These are phyloP conservation scores for Arctium lappa DNA, from an alignment of 129 eudicot genomes.

Conservation along the genomic window DNA sequence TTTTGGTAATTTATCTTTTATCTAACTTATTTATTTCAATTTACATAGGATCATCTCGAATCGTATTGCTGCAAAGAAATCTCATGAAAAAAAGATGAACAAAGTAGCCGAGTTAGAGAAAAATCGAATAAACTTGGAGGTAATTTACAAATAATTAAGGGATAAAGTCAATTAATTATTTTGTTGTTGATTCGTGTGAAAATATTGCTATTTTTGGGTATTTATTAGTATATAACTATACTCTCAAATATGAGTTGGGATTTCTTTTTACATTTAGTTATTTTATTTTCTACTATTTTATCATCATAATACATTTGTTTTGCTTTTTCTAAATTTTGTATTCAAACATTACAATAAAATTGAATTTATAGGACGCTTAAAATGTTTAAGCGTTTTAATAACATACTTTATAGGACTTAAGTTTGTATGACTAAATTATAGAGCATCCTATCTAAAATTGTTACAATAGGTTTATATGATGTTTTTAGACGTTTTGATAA, in stretches of 20 bases:
- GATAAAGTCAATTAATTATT: not conserved
- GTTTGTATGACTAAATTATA: no score
- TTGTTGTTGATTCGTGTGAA: not conserved
- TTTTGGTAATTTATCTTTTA: not conserved
- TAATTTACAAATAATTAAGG: not conserved
- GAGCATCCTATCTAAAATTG: no score
- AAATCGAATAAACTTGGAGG: not conserved
- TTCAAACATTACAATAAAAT: no score
- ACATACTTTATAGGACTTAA: no score
- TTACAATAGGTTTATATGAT: no score
- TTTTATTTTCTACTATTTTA: not conserved
- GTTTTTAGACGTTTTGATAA: no score
- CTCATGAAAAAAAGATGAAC: not conserved
- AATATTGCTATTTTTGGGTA: no score
- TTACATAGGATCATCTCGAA: not conserved
- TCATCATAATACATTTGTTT: not conserved
- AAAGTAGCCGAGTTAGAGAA: not conserved
- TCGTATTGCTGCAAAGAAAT: not conserved
- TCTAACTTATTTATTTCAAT: not conserved
- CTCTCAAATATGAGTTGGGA: not conserved
- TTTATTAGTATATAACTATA: no score
- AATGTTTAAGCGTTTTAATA: no score
- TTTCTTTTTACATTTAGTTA: no score
- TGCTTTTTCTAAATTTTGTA: no score
- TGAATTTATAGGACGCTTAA: no score